Base-by-base conservation (phyloP, 1,284 basidiomycete species). In the Termitomyces sp. region DNA sequence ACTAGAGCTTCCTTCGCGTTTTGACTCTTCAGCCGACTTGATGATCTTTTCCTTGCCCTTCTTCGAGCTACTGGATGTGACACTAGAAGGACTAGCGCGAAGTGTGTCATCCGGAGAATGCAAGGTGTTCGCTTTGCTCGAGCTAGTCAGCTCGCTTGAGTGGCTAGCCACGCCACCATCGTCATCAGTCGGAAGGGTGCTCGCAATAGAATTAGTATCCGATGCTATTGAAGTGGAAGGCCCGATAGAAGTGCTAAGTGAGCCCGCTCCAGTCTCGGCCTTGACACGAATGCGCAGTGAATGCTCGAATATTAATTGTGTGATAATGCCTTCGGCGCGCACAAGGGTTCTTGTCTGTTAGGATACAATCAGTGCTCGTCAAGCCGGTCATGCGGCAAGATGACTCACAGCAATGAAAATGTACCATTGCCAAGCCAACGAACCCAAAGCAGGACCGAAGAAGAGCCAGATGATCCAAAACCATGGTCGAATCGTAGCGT, bases 291-390 rank as follows among this genome's bases (percentile, higher is more conserved):
- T 81, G 38, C 86, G 78, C 3, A 89, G 72, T 1, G 85, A 73
- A 61, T 89, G 87, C 56, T 88, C 83, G 63, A 89, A 88, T 5
- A 90, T 69, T 3, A 89, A 75, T 60, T 88, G 80, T 0, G 86
- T 88, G 50, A 90, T 71, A 50, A 91, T 77, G 2, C 77, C 77
- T 65, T 90, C 84, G 6, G 70, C 65, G 42, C 79, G 78, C 13
- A 84, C 80, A 7, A 82, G 68, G 9, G 72, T 71, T n/a, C 73
- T 68, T 1, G 76, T 81, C 65, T 66, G 38, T 8, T 42, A 31
- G 15, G 10, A 7, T 38, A n/a, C 26, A 24, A 55, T 55, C 13
- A 30, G 40, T 6, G 24, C 38, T 31, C 73, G 67, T 54, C 71
- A 76, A 64, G 64, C 69, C 47, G 76, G 73, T 26, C 9, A 13